Evolutionary conservation across 2,329 filamentous ascomycete genomes (phyloP).

Genomic region (Ascochyta koolunga): DNA sequence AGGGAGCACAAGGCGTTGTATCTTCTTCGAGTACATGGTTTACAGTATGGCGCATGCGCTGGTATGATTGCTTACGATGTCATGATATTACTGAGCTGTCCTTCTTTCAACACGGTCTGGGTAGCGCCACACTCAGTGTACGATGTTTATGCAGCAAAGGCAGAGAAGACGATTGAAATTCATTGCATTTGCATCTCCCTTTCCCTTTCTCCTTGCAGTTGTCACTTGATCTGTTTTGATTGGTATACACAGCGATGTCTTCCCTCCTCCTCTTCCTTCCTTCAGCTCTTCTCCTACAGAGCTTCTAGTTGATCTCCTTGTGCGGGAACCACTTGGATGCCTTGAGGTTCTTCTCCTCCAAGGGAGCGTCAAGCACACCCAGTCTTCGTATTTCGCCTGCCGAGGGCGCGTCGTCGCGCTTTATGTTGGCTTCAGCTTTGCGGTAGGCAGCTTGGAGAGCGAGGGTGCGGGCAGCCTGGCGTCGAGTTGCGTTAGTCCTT

Average conservation of each 20-base stretch:
- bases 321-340: constrained; percentile 52
- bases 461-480: constrained; percentile 75
- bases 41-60: constrained; percentile 6
- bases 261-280: background rate
- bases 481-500: no score
- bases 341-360: constrained; percentile 70
- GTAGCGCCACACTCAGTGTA: background rate
- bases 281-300: background rate
- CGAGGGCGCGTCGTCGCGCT: constrained; percentile 79
- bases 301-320: constrained; percentile 46
- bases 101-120: background rate
- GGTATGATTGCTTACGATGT: constrained; percentile 14
- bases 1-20: background rate
- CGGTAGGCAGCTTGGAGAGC: constrained; percentile 85
- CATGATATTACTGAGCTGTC: constrained; percentile 6
- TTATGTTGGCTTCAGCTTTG: constrained; percentile 73
- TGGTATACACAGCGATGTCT: constrained; percentile 11
- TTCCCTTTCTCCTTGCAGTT: background rate
- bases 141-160: background rate
- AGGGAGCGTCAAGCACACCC: constrained; percentile 76
- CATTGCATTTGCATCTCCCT: constrained; percentile 8
- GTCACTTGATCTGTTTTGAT: background rate
- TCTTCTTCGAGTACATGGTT: background rate
- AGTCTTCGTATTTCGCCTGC: constrained; percentile 87
- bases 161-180: constrained; percentile 5